Evolutionary conservation across 2,329 filamentous ascomycete species (phyloP), one percentile per base, ranked within the genome.

Genomic region (Ascochyta koolunga): DNA sequence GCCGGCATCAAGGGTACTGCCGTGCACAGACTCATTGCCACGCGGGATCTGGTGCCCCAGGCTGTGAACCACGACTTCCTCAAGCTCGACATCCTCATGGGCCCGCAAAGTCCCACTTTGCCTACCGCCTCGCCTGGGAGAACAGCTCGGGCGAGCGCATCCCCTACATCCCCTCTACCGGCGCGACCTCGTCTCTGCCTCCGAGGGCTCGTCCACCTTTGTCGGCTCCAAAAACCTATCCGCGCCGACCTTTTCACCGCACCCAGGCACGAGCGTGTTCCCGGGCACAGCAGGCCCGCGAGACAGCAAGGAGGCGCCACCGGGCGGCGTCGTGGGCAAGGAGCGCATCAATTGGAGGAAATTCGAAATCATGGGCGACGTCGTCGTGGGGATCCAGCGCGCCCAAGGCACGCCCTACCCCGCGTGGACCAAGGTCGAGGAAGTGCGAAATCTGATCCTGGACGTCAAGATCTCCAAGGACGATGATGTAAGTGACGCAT

Each of bases 81-180:
- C 71, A 86, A 92, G 58, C 81, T 98, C 24, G 90, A 92, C 42
- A 89, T 97, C 58, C 82, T 99, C 54, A 98, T 99, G 95, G 87
- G 91, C 29, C 91, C 91, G 4, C 89, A 93, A 95, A 95, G 77
- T 93, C 90, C 60, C 90, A 97, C 72, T 96, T 93, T 61, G 91
- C 93, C 8, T 99, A 99, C 75, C 89, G 95, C n/a, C 79, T 98
- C 25, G 95, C 95, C 0, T 98, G 95, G 93, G 93, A 97, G 65
- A 99, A 98, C 71, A 96, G 91, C 16, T 89, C 91, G 1, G 80
- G 90, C 10, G 91, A 96, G 61, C 85, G 93, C 25, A 98, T 99
- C 39, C 95, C 95, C 0, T 98, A 96, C 72, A 87, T 98, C 44
- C 93, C 2, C 82, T 98, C 24, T 91, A 96, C 70, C 86, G 91